These are phyloP conservation scores for Phallus indusiatus DNA, from an alignment of 768 basidiomycete genomes.

Conservation along the genomic window DNA sequence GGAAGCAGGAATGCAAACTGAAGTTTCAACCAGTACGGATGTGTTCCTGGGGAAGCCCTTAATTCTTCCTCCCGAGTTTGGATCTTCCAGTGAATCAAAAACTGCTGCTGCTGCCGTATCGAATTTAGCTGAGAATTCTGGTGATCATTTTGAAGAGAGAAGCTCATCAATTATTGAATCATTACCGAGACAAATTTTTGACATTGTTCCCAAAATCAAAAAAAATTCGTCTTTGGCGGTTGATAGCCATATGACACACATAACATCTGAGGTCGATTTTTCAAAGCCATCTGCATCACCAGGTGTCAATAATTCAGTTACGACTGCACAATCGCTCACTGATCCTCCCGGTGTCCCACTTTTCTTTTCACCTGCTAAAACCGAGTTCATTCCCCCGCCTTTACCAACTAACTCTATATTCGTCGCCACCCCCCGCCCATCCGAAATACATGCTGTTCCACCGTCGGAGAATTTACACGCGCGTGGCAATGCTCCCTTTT, in stretches of 20 bases:
- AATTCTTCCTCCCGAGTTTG: background rate
- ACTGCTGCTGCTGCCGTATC: no score
- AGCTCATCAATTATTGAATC: background rate
- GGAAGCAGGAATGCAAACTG: conserved; percentile 6
- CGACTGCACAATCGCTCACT: background rate
- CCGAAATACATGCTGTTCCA: background rate
- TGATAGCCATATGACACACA: background rate
- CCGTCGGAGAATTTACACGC: background rate
- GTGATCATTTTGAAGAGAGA: no score
- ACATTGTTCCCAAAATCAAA: background rate
- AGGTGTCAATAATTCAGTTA: background rate
- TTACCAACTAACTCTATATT: background rate
- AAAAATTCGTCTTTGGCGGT: background rate
- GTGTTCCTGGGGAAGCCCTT: background rate
- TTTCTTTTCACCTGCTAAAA: conserved; percentile 1
- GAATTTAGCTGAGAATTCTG: no score
- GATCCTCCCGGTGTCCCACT: background rate
- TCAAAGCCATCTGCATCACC: background rate
- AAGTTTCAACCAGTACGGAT: background rate
- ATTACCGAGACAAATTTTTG: background rate
- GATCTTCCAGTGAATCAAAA: background rate
- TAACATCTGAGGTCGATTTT: background rate
- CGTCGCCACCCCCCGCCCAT: background rate
- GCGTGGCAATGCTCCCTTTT: background rate
- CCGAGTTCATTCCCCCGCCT: conserved; percentile 3